These are phyloP conservation scores for Neurospora sp. DNA, from an alignment of 2,329 filamentous ascomycete species.

Conservation along the genomic window DNA sequence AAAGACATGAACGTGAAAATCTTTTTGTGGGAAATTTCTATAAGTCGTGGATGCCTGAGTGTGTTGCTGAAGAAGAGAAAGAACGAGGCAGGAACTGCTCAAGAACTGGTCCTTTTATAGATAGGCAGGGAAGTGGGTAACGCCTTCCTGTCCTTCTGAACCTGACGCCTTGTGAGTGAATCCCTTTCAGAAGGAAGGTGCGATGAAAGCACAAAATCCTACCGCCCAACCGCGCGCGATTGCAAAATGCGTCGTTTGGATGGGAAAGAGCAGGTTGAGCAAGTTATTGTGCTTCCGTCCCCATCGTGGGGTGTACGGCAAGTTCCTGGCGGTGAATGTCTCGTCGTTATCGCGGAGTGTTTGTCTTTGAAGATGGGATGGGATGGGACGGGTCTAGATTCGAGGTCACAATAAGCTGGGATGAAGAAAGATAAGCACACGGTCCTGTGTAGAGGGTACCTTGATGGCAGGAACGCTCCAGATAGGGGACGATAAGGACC, in stretches of 20 bases:
- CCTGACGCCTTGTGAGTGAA: neutral
- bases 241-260: neutral
- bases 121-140: neutral
- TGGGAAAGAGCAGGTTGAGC: neutral
- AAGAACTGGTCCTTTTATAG: neutral
- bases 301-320: neutral
- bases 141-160: neutral
- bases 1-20: neutral
- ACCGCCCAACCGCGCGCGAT: neutral
- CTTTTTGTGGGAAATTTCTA: neutral
- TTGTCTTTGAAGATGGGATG: too few species aligned
- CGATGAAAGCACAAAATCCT: neutral
- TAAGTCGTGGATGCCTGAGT: neutral
- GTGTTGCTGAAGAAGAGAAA: neutral
- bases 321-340: neutral
- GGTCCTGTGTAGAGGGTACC: neutral
- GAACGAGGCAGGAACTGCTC: neutral
- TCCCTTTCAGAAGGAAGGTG: neutral
- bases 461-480: neutral
- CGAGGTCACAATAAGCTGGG: neutral
- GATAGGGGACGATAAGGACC: neutral
- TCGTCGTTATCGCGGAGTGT: neutral
- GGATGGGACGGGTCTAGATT: neutral
- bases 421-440: neutral
- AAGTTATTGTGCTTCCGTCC: neutral